phyloP scores from a whole-genome alignment of 2,329 filamentous ascomycete genomes.

The Epichloe uncinata region DNA sequence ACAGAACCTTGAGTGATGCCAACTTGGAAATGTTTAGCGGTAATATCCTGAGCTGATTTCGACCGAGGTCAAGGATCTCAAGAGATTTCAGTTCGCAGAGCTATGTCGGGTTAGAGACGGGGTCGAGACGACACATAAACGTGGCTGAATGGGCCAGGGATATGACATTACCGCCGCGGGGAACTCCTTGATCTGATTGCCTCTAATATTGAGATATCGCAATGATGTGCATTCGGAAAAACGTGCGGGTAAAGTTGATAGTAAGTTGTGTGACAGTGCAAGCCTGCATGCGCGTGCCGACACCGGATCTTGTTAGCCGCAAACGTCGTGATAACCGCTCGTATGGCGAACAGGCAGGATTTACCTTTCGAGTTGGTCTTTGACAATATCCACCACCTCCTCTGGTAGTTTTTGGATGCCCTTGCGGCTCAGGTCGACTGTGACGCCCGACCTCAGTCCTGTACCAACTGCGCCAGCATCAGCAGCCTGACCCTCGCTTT shows the following conservation, averaged over 20 bases:
- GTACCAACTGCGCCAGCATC: conserved; percentile 45
- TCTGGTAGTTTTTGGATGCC: conserved; percentile 58
- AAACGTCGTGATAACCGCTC: not conserved
- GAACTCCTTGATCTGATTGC: conserved; percentile 57
- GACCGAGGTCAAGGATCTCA: conserved; percentile 84
- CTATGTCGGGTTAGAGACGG: conserved; percentile 31
- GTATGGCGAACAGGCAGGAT: not conserved
- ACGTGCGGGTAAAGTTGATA: conserved; percentile 53
- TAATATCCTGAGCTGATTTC: conserved; percentile 68
- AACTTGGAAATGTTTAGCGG: conserved; percentile 70
- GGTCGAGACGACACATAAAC: conserved; percentile 4
- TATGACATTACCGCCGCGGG: conserved; percentile 35
- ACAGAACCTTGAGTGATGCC: conserved; percentile 77
- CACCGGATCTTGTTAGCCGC: not conserved
- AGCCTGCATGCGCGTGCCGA: conserved; percentile 34
- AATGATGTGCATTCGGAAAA: conserved; percentile 66
- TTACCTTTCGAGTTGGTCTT: conserved; percentile 59
- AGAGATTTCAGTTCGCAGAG: conserved; percentile 75
- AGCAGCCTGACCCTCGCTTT: conserved; percentile 51
- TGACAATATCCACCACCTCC: conserved; percentile 63
- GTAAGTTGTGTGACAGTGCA: conserved; percentile 67
- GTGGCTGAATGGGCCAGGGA: not conserved
- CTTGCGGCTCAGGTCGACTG: conserved; percentile 65
- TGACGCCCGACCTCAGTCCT: conserved; percentile 56
- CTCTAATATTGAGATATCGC: conserved; percentile 68